Evolutionary conservation across 306 rosid genomes (phyloP), one percentile per base, ranked within the genome.

Genomic region (Vigna unguiculata): DNA sequence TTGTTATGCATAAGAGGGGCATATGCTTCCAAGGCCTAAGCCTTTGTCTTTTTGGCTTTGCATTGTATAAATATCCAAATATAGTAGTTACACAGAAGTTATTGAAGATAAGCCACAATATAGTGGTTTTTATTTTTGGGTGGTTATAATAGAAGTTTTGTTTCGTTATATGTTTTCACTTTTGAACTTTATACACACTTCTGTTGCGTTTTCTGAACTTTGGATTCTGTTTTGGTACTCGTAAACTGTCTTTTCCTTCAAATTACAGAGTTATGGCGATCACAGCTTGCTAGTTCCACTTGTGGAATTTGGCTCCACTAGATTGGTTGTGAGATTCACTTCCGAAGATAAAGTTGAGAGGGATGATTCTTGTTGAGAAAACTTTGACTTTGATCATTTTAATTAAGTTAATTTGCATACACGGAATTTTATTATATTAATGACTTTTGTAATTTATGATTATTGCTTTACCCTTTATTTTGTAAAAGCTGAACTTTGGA

Each of bases 61-160:
- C 58, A 53, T 52, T 84, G 85, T 81, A 76, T 78, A 85, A 85
- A 78, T 66, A 64, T 82, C 70, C 76, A 76, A 53, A 73, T 81
- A 77, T 77, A 63, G 55, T 78, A 19, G 71, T 43, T 41, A 75
- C 76, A 55, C 53, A 58, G 46, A 59, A 81, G 48, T 69, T 82
- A 57, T 68, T n/a, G 11, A 71, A 63, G 64, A 52, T 77, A 64
- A 77, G 58, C 71, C 75, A 64, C 82, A 64, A 34, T 55, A 14
- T 54, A 54, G 79, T 78, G 83, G 55, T 36, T 77, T 77, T 41
- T 64, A 3, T 38, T 58, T 54, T 40, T 64, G 20, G 46, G 48
- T 43, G 63, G 69, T 76, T 49, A 40, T 70, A n/a, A 6, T 4
- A 9, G n/a, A 48, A 66, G 66, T 68, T 22, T 25, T 58, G 65